Conservation (phyloP, 1,139 yeast species). For the Yamadazyma sp. region DNA sequence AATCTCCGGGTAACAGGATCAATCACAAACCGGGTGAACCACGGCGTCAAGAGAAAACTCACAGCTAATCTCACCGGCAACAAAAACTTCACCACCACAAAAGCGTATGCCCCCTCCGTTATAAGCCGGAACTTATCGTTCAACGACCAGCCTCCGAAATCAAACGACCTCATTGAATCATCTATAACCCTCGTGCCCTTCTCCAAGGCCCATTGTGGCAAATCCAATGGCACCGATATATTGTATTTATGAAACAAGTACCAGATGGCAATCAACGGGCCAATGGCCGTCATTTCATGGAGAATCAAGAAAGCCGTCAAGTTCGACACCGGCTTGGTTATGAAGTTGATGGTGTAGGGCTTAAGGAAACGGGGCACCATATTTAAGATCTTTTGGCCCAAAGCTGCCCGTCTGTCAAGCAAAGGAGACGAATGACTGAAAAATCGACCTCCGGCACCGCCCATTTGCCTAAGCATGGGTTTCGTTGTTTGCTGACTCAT, state of each 20-base stretch:
- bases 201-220: slow-evolving; percentile 66
- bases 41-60: slow-evolving; percentile 63
- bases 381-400: slow-evolving; percentile 27
- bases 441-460: background rate
- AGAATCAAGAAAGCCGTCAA: slow-evolving; percentile 71
- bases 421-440: background rate
- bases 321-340: slow-evolving; percentile 66
- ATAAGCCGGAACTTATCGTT: slow-evolving; percentile 58
- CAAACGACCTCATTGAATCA: slow-evolving; percentile 34
- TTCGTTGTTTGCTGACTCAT: too few species aligned
- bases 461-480: too few species aligned
- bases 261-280: slow-evolving; percentile 80
- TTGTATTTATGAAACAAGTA: slow-evolving; percentile 60
- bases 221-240: slow-evolving; percentile 45
- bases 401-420: slow-evolving; percentile 13
- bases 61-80: slow-evolving; percentile 61
- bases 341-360: slow-evolving; percentile 49
- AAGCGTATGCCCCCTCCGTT: slow-evolving; percentile 86
- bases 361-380: slow-evolving; percentile 49
- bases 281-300: slow-evolving; percentile 85
- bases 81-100: slow-evolving; percentile 67
- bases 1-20: slow-evolving; percentile 50
- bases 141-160: slow-evolving; percentile 36
- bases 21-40: slow-evolving; percentile 60
- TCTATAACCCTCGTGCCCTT: slow-evolving; percentile 64